phyloP scores from a whole-genome alignment of 495 filamentous ascomycete genomes.

The Aspergillus ostianus region DNA sequence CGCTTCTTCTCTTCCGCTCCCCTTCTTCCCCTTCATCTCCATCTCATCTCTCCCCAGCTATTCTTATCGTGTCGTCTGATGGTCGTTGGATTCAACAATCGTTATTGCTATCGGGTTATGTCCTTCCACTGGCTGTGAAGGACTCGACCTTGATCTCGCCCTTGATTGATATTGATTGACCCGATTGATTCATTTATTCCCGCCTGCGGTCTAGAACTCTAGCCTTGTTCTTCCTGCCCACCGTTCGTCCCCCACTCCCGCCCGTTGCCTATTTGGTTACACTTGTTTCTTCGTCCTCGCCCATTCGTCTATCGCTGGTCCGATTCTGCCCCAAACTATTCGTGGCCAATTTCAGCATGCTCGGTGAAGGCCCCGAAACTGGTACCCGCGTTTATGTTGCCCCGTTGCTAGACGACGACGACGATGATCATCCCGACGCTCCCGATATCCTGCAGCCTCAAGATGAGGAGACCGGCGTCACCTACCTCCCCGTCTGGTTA shows the following conservation, averaged over 20 bases:
- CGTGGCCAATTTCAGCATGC: conserved; percentile 24
- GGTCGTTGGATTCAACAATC: conserved; percentile 2
- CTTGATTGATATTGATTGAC: background rate
- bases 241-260: conserved; percentile 17
- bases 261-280: conserved; percentile 9
- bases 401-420: conserved; percentile 37
- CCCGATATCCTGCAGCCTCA: conserved; percentile 37
- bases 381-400: conserved; percentile 35
- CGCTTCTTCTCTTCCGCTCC: conserved; percentile 8
- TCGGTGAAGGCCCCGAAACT: conserved; percentile 37
- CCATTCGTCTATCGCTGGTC: conserved; percentile 13
- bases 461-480: conserved; percentile 37
- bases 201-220: conserved; percentile 16
- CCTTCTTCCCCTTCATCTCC: conserved; percentile 11
- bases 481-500: conserved; percentile 49
- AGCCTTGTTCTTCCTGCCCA: conserved; percentile 4
- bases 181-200: background rate
- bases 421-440: conserved; percentile 40
- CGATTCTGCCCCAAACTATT: conserved; percentile 10
- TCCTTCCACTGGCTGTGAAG: conserved; percentile 20
- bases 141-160: background rate
- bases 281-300: background rate
- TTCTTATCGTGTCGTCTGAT: conserved; percentile 9
- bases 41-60: conserved; percentile 6
- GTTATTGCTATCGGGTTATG: conserved; percentile 1